Conservation (phyloP, 164 flowering plant species). For the Kalanchoe fedtschenkoi region DNA sequence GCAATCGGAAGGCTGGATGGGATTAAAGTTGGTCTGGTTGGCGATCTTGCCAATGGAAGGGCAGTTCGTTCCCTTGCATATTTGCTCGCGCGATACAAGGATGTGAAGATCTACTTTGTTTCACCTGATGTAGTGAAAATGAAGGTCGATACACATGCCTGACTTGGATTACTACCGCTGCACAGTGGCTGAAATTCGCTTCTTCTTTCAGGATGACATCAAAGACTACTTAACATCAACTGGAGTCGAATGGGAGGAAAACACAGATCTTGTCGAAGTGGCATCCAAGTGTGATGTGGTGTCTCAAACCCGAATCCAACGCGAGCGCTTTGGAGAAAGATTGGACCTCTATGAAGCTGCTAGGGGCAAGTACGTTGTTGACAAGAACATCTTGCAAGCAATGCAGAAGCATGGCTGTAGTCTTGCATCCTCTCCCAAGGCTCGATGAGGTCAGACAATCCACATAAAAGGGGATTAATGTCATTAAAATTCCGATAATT, state of each 20-base stretch:
- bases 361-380: conserved; percentile 88
- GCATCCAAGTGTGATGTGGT: neutral
- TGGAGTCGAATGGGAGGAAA: conserved; percentile 2
- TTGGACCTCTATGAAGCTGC: conserved; percentile 80
- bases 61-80: conserved; percentile 94
- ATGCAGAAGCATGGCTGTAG: conserved; percentile 90
- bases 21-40: conserved; percentile 84
- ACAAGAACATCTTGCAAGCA: conserved; percentile 37
- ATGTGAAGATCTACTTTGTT: conserved; percentile 86
- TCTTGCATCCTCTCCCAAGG: conserved; percentile 98
- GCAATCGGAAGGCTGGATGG: conserved; percentile 89
- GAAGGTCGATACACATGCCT: conserved; percentile 46
- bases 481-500: neutral
- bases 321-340: conserved; percentile 83
- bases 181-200: neutral
- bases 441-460: conserved; percentile 72
- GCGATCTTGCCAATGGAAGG: conserved; percentile 98
- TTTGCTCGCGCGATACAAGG: conserved; percentile 70
- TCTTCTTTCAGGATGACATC: conserved; percentile 68
- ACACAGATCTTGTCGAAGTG: conserved; percentile 1
- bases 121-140: conserved; percentile 88
- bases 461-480: neutral
- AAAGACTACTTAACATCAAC: conserved; percentile 35
- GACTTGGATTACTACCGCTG: neutral
- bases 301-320: conserved; percentile 1